These are phyloP conservation scores for Alternaria metachromatica DNA, from an alignment of 2,329 filamentous ascomycete genomes.

Conservation along the genomic window DNA sequence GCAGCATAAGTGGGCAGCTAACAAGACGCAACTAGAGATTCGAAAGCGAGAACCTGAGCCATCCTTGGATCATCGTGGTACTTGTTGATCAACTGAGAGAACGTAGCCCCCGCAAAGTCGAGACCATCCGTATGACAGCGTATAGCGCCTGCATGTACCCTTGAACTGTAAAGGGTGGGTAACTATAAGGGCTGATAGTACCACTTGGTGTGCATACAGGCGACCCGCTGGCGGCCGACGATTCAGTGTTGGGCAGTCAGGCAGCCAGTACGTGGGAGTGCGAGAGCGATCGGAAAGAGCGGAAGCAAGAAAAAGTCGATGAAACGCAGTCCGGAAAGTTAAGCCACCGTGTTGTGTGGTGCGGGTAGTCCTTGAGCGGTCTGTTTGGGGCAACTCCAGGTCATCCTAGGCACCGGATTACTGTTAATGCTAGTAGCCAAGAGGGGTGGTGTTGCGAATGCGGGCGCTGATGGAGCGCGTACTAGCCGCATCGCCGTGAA, in stretches of 20 bases:
- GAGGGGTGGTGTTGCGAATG: conserved; percentile 24
- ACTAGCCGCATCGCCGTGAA: conserved; percentile 14
- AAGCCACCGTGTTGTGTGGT: conserved; percentile 21
- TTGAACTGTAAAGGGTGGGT: conserved; percentile 6
- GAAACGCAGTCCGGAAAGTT: conserved; percentile 23
- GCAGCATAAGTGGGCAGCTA: background rate
- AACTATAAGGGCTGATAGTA: conserved; percentile 7
- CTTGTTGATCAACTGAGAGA: conserved; percentile 1
- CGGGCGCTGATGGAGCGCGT: conserved; percentile 19
- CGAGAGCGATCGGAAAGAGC: conserved; percentile 24
- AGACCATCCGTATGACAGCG: conserved; percentile 10
- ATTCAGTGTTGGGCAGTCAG: conserved; percentile 18
- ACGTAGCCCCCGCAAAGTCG: background rate
- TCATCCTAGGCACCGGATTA: conserved; percentile 20
- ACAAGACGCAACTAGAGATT: background rate
- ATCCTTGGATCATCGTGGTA: background rate
- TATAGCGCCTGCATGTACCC: conserved; percentile 7
- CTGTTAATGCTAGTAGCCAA: conserved; percentile 12
- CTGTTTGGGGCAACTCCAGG: conserved; percentile 21
- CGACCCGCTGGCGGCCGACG: conserved; percentile 12
- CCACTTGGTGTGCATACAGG: conserved; percentile 16
- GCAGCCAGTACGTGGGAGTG: conserved; percentile 12
- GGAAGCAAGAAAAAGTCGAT: conserved; percentile 19
- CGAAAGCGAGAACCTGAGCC: background rate
- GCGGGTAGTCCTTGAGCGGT: conserved; percentile 22